Evolutionary conservation across 2,329 filamentous ascomycete genomes (phyloP).

Genomic region (Pseudocercospora musae): DNA sequence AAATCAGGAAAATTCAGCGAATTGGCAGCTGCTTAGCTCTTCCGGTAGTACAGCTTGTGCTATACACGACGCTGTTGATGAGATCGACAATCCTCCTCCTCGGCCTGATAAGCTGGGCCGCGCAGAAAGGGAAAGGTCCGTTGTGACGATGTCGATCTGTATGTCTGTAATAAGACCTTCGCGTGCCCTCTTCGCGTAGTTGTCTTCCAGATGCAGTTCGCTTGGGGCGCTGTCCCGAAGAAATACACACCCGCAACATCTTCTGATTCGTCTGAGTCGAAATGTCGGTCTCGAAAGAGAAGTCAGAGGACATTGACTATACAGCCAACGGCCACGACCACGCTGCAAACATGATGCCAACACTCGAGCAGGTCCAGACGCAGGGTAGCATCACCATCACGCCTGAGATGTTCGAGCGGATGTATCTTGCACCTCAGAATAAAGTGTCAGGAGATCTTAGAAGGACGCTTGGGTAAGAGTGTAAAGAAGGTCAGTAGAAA

Average conservation of each 20-base stretch:
- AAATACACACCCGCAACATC: neutral
- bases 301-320: constrained; percentile 7
- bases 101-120: neutral
- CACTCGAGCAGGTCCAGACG: constrained; percentile 17
- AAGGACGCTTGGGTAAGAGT: constrained; percentile 16
- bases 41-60: neutral
- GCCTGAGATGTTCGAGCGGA: constrained; percentile 25
- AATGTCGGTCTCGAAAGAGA: constrained; percentile 2
- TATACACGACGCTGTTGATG: neutral
- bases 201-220: neutral
- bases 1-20: neutral
- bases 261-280: neutral
- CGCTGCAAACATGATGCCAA: constrained; percentile 7
- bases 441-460: constrained; percentile 20
- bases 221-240: neutral
- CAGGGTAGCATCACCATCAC: constrained; percentile 21
- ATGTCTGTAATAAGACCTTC: neutral
- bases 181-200: neutral
- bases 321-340: constrained; percentile 11
- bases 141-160: neutral
- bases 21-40: neutral
- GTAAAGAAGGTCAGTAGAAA: neutral
- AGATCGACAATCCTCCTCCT: neutral
- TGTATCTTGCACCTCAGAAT: constrained; percentile 23
- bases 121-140: neutral